Conservation (phyloP, 2,329 filamentous ascomycete species). For the Daldinia sp. region DNA sequence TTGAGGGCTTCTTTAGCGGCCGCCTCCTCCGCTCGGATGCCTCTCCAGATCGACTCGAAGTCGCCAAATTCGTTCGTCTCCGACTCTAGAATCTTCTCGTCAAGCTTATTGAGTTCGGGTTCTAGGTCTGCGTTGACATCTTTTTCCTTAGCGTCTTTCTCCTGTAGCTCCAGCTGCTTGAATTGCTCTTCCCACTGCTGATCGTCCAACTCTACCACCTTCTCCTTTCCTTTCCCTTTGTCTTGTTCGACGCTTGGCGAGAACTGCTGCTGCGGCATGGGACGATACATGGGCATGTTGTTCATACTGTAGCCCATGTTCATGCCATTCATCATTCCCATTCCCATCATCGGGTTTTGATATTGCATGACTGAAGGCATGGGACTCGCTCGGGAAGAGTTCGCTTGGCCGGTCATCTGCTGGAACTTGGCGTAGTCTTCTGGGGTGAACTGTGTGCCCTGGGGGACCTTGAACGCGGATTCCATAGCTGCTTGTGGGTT, state of each 20-base stretch:
- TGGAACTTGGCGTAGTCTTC: slow-evolving; percentile 92
- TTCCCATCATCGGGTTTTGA: slow-evolving; percentile 72
- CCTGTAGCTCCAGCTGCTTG: slow-evolving; percentile 72
- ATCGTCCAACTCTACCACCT: slow-evolving; percentile 94
- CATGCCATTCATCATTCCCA: slow-evolving; percentile 62
- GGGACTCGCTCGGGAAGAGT: slow-evolving; percentile 66
- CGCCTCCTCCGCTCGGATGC: slow-evolving; percentile 81
- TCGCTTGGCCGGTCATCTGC: slow-evolving; percentile 72
- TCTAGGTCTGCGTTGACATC: slow-evolving; percentile 81
- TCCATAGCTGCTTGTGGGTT: slow-evolving; percentile 75
- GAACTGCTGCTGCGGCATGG: slow-evolving; percentile 58
- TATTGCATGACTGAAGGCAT: slow-evolving; percentile 63
- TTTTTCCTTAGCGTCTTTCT: slow-evolving; percentile 61
- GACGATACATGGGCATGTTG: slow-evolving; percentile 69
- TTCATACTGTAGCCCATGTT: slow-evolving; percentile 66
- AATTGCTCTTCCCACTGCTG: slow-evolving; percentile 97
- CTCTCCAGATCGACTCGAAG: slow-evolving; percentile 90
- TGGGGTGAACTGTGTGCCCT: slow-evolving; percentile 75
- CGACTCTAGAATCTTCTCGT: slow-evolving; percentile 71
- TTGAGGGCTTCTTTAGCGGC: slow-evolving; percentile 76
- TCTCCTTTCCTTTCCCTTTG: slow-evolving; percentile 92
- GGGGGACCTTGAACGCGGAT: slow-evolving; percentile 72
- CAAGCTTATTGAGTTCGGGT: slow-evolving; percentile 88
- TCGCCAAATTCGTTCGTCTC: slow-evolving; percentile 83
- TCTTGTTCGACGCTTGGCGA: slow-evolving; percentile 60